These are phyloP conservation scores for Fusarium anguioides DNA, from an alignment of 2,329 filamentous ascomycete genomes.

Conservation along the genomic window DNA sequence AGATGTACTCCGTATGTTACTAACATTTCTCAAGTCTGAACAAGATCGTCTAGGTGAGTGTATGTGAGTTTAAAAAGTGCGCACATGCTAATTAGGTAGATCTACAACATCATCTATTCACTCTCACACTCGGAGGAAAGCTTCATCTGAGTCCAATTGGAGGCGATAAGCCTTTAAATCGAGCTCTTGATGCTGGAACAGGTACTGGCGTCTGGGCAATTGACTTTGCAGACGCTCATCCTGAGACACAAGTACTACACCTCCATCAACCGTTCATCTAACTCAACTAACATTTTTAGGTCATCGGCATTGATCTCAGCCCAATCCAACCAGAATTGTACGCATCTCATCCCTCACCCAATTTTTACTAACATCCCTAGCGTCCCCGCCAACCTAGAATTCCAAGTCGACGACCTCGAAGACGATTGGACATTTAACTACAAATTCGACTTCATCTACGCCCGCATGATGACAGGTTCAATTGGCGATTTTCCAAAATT, in stretches of 20 bases:
- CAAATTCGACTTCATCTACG: constrained; percentile 57
- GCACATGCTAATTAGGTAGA: constrained; percentile 28
- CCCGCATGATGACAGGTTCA: constrained; percentile 53
- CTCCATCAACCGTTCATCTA: rapidly evolving
- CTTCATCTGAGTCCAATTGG: constrained; percentile 45
- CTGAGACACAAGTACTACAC: constrained; percentile 43
- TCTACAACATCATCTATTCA: constrained; percentile 52
- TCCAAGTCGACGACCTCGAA: constrained; percentile 58
- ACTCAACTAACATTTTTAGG: constrained; percentile 15
- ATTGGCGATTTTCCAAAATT: constrained; percentile 52
- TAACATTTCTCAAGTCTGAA: constrained; percentile 41
- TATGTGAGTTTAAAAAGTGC: rapidly evolving
- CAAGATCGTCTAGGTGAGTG: constrained; percentile 48
- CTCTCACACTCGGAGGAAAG: constrained; percentile 48
- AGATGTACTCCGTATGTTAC: not conserved
- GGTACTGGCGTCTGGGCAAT: constrained; percentile 61
- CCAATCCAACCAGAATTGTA: constrained; percentile 55
- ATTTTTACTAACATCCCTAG: constrained; percentile 32
- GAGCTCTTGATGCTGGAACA: constrained; percentile 60
- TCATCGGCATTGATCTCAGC: constrained; percentile 56
- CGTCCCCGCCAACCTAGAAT: constrained; percentile 62
- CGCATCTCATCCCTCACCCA: not conserved
- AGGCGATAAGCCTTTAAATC: constrained; percentile 36
- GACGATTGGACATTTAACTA: constrained; percentile 54
- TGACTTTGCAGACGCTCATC: constrained; percentile 54